phyloP scores from a whole-genome alignment of 2,329 filamentous ascomycete genomes.

The Fusarium ramigenum region DNA sequence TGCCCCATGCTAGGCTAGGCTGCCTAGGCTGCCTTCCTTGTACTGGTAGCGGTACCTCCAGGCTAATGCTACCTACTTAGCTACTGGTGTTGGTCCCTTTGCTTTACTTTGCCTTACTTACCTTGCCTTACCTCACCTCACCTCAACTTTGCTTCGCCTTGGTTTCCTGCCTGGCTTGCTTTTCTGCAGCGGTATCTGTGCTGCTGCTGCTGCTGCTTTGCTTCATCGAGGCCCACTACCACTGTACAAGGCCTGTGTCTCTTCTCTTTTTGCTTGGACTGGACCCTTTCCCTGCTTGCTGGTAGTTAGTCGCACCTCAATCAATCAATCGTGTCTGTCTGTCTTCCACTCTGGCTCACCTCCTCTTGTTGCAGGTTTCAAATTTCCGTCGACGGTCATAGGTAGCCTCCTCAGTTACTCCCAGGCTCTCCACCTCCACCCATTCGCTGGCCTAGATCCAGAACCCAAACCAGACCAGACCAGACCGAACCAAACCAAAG shows the following conservation, averaged over 20 bases:
- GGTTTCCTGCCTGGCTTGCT: slow-evolving; percentile 33
- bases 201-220: neutral
- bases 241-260: slow-evolving; percentile 10
- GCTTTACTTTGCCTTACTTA: neutral
- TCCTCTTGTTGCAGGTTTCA: slow-evolving; percentile 18
- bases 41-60: slow-evolving; percentile 6
- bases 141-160: slow-evolving; percentile 8
- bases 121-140: neutral
- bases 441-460: slow-evolving; percentile 28
- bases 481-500: slow-evolving; percentile 18
- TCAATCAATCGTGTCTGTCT: slow-evolving; percentile 15
- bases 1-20: slow-evolving; percentile 2
- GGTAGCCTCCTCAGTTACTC: slow-evolving; percentile 19
- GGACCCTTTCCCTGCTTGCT: slow-evolving; percentile 1
- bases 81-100: slow-evolving; percentile 5
- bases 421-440: slow-evolving; percentile 27
- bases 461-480: slow-evolving; percentile 9
- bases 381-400: slow-evolving; percentile 5
- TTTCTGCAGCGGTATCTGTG: neutral
- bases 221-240: slow-evolving; percentile 22
- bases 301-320: slow-evolving; percentile 16
- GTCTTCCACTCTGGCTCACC: slow-evolving; percentile 1
- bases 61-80: neutral
- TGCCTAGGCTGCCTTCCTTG: neutral
- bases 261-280: neutral